A percentile compares a stretch with the other conserved stretches of the same genome.
Conservation (phyloP, 306 rosid genomes). For the Quercus suber region DNA sequence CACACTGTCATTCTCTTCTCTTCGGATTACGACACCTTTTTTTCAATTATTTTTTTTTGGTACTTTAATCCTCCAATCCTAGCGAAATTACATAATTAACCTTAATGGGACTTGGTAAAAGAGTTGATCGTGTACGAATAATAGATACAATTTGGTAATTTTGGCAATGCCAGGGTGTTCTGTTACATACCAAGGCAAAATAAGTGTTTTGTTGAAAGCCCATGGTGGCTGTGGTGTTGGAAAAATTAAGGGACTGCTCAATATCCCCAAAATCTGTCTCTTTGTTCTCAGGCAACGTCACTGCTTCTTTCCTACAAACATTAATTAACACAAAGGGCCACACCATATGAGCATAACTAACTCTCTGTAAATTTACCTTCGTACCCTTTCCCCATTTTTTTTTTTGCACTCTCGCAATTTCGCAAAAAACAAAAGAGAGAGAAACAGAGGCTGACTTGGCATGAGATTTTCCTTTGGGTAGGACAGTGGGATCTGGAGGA, state of each 20-base stretch:
- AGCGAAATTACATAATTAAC: neutral
- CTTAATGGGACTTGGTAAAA: neutral
- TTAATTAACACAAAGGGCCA: neutral
- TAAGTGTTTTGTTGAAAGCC: conserved; percentile 50
- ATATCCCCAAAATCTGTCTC: conserved; percentile 41
- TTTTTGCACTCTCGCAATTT: neutral
- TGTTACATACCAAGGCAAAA: conserved; percentile 58
- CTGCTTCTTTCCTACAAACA: conserved; percentile 56
- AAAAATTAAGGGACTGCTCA: conserved; percentile 45
- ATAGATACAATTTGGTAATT: neutral
- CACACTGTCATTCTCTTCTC: neutral
- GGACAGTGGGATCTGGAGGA: conserved; percentile 55
- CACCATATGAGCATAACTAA: conserved; percentile 4
- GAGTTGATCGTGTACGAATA: neutral
- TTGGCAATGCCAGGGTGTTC: conserved; percentile 2
- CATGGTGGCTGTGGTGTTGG: conserved; percentile 34
- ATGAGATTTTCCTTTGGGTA: conserved; percentile 68
- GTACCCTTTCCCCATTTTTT: neutral
- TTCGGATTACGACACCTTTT: neutral
- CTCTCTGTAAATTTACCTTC: neutral
- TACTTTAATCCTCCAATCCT: neutral
- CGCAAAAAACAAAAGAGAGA: neutral
- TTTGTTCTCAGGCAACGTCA: conserved; percentile 56
- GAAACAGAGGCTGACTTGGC: conserved; percentile 57
- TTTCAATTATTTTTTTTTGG: too few relatives aligned